Evolutionary conservation across 2,329 filamentous ascomycete genomes (phyloP).

Genomic region (Venturia oleaginea): DNA sequence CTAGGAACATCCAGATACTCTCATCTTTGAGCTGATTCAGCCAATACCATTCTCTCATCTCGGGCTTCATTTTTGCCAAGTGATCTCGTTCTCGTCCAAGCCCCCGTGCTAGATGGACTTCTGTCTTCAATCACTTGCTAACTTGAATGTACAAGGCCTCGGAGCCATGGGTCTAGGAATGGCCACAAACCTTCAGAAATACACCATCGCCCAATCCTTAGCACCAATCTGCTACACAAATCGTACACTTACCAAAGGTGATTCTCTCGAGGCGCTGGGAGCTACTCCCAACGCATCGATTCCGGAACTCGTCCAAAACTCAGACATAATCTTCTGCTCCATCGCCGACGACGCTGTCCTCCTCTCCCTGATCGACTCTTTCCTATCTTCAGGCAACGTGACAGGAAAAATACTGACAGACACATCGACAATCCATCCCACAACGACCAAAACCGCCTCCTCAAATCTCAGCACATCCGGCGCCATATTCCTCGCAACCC

Average conservation of each 20-base stretch:
- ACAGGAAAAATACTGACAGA: slow-evolving; percentile 12
- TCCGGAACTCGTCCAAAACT: slow-evolving; percentile 18
- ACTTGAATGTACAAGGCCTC: neutral
- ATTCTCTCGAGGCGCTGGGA: slow-evolving; percentile 22
- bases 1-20: too few species aligned
- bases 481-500: slow-evolving; percentile 35
- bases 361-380: slow-evolving; percentile 23
- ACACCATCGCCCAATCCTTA: neutral
- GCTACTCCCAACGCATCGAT: slow-evolving; percentile 18
- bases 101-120: too few species aligned
- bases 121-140: too few species aligned
- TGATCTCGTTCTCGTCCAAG: too few species aligned
- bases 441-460: slow-evolving; percentile 17
- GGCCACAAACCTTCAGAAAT: neutral
- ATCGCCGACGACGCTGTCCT: slow-evolving; percentile 38
- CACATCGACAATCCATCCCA: neutral
- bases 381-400: slow-evolving; percentile 27
- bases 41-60: too few species aligned
- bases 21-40: too few species aligned
- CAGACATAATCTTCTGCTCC: slow-evolving; percentile 25
- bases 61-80: too few species aligned
- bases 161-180: neutral
- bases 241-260: slow-evolving; percentile 39
- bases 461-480: slow-evolving; percentile 22
- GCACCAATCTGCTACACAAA: slow-evolving; percentile 35